phyloP scores from a whole-genome alignment of 2,329 filamentous ascomycete species.

The Aspergillus sp. region DNA sequence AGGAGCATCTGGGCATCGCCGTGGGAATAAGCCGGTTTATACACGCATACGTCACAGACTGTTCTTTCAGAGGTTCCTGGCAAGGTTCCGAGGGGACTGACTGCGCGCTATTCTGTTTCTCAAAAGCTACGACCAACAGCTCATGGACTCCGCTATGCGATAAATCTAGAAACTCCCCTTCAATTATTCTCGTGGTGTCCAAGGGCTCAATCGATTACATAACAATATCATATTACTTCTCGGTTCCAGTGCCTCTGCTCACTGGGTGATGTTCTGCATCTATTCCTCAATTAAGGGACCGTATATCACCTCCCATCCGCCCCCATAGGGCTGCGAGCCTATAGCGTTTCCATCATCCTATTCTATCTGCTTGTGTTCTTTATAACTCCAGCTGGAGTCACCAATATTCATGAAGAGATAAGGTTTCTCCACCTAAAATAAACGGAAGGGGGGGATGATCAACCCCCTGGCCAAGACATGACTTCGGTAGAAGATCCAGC shows the following conservation, averaged over 20 bases:
- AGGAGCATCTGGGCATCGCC: no score
- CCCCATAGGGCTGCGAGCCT: neutral
- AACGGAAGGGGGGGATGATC: slow-evolving; percentile 53
- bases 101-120: no score
- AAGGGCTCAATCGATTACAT: slow-evolving; percentile 15
- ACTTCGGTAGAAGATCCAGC: slow-evolving; percentile 45
- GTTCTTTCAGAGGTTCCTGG: no score
- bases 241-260: slow-evolving; percentile 18
- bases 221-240: slow-evolving; percentile 39
- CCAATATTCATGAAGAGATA: slow-evolving; percentile 53
- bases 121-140: neutral
- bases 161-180: slow-evolving; percentile 35
- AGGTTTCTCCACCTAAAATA: slow-evolving; percentile 52
- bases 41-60: no score
- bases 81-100: no score
- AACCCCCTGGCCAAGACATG: slow-evolving; percentile 8
- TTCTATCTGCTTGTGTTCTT: neutral
- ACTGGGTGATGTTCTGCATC: slow-evolving; percentile 18
- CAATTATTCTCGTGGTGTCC: slow-evolving; percentile 51
- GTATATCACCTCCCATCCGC: slow-evolving; percentile 37
- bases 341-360: slow-evolving; percentile 1
- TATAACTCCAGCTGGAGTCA: neutral
- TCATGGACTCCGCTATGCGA: slow-evolving; percentile 4
- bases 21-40: no score
- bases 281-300: no score